phyloP scores from a whole-genome alignment of 2,329 filamentous ascomycete species.

The Fusarium fujikuroi region DNA sequence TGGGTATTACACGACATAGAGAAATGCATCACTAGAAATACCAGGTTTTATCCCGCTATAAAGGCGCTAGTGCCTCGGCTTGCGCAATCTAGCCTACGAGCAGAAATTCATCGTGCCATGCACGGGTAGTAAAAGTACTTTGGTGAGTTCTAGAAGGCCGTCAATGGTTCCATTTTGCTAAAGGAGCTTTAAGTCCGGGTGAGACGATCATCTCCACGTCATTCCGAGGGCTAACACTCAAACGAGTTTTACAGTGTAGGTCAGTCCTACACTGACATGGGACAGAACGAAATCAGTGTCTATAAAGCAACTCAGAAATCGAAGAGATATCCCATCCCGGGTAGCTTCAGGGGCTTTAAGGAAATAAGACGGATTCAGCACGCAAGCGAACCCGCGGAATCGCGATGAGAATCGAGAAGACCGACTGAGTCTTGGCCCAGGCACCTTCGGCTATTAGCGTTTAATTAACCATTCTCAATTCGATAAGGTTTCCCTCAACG shows the following conservation, averaged over 20 bases:
- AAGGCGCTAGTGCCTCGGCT: accelerated
- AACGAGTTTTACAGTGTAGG: slow-evolving; percentile 55
- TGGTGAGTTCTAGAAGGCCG: slow-evolving; percentile 39
- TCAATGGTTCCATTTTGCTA: slow-evolving; percentile 50
- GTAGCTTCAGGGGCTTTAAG: not conserved
- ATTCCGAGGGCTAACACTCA: slow-evolving; percentile 56
- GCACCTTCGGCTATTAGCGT: not conserved
- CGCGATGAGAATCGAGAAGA: not conserved
- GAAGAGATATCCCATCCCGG: not conserved
- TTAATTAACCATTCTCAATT: not conserved
- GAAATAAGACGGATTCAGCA: not conserved
- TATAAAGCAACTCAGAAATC: not conserved
- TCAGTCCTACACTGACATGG: slow-evolving; percentile 8
- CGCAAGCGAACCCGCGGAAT: accelerated
- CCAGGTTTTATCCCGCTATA: accelerated
- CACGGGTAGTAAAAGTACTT: not conserved
- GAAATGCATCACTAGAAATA: not conserved
- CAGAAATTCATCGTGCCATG: not conserved
- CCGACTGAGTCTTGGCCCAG: not conserved
- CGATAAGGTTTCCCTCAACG: not conserved
- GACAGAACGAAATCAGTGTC: slow-evolving; percentile 3
- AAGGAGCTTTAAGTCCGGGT: slow-evolving; percentile 55
- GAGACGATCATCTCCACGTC: slow-evolving; percentile 30
- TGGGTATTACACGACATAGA: accelerated
- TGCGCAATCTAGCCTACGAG: not conserved